Evolutionary conservation across 129 eudicot species (phyloP).

Genomic region (Helianthus tuberosus): DNA sequence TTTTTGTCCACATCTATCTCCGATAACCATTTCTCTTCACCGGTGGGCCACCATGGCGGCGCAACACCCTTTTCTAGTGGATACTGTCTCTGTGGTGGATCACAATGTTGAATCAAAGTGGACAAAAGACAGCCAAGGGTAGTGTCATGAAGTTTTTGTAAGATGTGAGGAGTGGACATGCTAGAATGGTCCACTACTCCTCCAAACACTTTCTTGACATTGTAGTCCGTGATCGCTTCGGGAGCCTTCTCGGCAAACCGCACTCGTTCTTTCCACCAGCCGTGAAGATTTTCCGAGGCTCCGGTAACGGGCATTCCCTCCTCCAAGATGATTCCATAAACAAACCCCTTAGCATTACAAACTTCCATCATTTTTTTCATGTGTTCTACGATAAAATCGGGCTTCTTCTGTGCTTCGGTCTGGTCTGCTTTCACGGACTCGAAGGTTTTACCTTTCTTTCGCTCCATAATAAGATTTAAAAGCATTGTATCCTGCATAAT

Average conservation of each 20-base stretch:
- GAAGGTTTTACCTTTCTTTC: no score
- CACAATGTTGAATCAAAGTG: conserved; percentile 74
- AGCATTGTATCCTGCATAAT: no score
- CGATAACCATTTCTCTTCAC: conserved; percentile 65
- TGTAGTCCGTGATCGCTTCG: conserved; percentile 70
- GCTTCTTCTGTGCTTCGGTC: no score
- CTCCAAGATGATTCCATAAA: conserved; percentile 70
- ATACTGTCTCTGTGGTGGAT: conserved; percentile 76
- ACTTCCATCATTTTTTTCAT: no score
- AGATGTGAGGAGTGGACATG: conserved; percentile 56
- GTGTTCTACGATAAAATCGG: no score
- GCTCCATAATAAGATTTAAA: no score
- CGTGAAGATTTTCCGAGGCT: conserved; percentile 82
- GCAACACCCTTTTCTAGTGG: conserved; percentile 76
- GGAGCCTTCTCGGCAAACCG: conserved; percentile 78
- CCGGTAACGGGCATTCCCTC: conserved; percentile 80
- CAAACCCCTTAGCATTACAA: conserved; percentile 61
- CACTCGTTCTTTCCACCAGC: conserved; percentile 88
- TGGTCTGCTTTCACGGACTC: no score
- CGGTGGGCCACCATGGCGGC: conserved; percentile 87
- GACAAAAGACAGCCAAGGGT: conserved; percentile 75
- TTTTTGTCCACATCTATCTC: conserved; percentile 43
- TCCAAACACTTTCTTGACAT: neutral
- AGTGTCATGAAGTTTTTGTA: conserved; percentile 80
- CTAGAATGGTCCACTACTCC: conserved; percentile 43